Evolutionary conservation across 2,329 filamentous ascomycete species (phyloP), one percentile per base, ranked within the genome.

Genomic region (Tolypocladium tropicale): DNA sequence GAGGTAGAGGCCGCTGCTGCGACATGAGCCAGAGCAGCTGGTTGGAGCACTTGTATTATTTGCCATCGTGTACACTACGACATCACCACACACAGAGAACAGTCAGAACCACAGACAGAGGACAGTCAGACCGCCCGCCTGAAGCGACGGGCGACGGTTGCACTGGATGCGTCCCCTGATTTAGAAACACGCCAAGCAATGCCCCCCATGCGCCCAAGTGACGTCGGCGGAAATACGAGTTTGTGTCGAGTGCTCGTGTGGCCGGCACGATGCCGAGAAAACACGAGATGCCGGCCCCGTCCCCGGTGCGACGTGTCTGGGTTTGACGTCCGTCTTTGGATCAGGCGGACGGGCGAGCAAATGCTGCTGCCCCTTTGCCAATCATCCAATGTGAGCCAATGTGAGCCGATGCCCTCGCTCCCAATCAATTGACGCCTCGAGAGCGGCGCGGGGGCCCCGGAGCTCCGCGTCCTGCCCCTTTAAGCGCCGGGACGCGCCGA

Each of bases 1-100:
- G 56, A 68, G 59, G 57, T 67, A 56, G 46, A 28, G 46, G 28
- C n/a, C n/a, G 9, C 12, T 14, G 21, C 4, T 23, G n/a, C 1
- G 46, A 4, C 14, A 28, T 18, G 46, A 28, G 7, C 4, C 6
- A 32, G 1, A 25, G 25, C 14, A 28, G 25, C 5, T 18, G 0
- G 28, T 32, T 50, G 46, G 6, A 21, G 18, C 28, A 50, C n/a
- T 50, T 50, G 46, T 50, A 50, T 14, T 28, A 50, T 50, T 50
- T 28, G n/a, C n/a, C 5, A 50, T 14, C 28, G 46, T 50, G 46
- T 50, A 50, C 28, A 21, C 4, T 32, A 49, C 43, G 14, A 48
- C 28, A 50, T 33, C 46, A 50, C 28, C 46, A 50, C 46, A 32
- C 28, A 21, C 28, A 21, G 11, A 50, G 33, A n/a, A 32, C n/a